A percentile compares a stretch with the other conserved stretches of the same genome.
Conservation (phyloP, 164 flowering plant genomes). For the Chimonanthus salicifolius region DNA sequence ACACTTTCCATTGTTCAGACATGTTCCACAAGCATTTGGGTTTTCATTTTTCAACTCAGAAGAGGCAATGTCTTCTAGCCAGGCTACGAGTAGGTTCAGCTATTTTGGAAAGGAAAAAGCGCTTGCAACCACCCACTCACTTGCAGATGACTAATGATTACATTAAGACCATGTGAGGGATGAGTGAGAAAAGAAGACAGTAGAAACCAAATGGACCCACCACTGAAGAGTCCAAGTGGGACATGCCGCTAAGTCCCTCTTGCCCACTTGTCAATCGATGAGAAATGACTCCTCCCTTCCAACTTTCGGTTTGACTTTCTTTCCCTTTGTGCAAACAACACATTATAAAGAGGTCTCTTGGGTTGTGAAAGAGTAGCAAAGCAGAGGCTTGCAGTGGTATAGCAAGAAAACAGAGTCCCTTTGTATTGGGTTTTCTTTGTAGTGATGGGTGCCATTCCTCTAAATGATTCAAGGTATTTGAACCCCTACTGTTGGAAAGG, state of each 20-base stretch:
- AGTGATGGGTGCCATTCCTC: slow-evolving; percentile 34
- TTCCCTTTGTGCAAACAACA: neutral
- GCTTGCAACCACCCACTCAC: slow-evolving; percentile 9
- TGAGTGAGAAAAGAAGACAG: neutral
- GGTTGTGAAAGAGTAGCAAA: neutral
- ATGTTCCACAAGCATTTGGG: too few relatives aligned
- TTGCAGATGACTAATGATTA: slow-evolving; percentile 5
- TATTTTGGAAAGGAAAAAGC: neutral
- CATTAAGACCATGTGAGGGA: slow-evolving; percentile 1
- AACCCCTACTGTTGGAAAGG: slow-evolving; percentile 12
- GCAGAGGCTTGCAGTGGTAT: neutral
- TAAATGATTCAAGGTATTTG: slow-evolving; percentile 24
- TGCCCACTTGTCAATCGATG: slow-evolving; percentile 28
- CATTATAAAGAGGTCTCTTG: neutral
- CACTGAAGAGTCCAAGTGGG: slow-evolving; percentile 2
- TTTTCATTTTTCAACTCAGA: neutral
- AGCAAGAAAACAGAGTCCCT: neutral
- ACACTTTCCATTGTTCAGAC: too few relatives aligned
- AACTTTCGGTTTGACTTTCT: slow-evolving; percentile 4
- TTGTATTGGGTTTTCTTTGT: neutral
- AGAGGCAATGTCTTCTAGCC: neutral
- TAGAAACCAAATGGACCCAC: neutral
- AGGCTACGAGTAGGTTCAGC: neutral
- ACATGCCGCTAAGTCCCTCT: slow-evolving; percentile 21
- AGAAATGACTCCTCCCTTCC: slow-evolving; percentile 2